Percentiles rank a stretch among this genome's conserved stretches.
Evolutionary conservation across 371 early-diverging fungal species (phyloP).

Genomic region (Apophysomyces ossiformis): DNA sequence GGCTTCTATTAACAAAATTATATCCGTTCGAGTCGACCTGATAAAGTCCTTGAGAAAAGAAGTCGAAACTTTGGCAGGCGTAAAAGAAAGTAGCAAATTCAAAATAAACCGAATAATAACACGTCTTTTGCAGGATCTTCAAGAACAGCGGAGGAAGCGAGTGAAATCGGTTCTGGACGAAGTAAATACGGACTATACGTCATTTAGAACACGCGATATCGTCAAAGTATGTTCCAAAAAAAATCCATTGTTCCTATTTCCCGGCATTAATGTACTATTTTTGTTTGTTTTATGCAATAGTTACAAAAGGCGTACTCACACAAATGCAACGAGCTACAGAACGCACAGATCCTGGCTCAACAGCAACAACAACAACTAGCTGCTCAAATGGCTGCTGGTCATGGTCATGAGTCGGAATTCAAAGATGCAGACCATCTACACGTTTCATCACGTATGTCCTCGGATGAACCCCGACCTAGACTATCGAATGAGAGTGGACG

Average conservation of each 20-base stretch:
- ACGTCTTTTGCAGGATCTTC: constrained; percentile 27
- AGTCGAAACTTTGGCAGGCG: constrained; percentile 16
- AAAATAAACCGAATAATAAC: neutral
- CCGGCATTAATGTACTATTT: neutral
- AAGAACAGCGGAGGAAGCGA: constrained; percentile 42
- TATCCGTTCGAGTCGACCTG: constrained; percentile 26
- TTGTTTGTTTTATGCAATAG: constrained; percentile 22
- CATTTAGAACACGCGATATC: constrained; percentile 43
- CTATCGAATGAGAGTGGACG: constrained; percentile 38
- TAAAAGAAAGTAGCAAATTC: constrained; percentile 18
- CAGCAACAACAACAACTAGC: constrained; percentile 41
- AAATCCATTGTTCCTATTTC: neutral
- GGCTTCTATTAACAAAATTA: constrained; percentile 36
- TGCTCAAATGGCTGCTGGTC: constrained; percentile 7
- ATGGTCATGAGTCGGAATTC: constrained; percentile 9
- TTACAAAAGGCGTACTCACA: constrained; percentile 49
- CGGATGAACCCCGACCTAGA: constrained; percentile 38
- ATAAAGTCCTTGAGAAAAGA: constrained; percentile 24
- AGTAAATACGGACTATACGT: constrained; percentile 40
- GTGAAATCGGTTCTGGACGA: constrained; percentile 39
- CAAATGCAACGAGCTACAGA: constrained; percentile 41
- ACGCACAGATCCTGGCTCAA: constrained; percentile 26
- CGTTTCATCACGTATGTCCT: constrained; percentile 17
- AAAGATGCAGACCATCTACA: constrained; percentile 19
- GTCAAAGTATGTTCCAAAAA: constrained; percentile 31